Evolutionary conservation across 2,329 filamentous ascomycete genomes (phyloP).

Genomic region (Calonectria leucothoes): DNA sequence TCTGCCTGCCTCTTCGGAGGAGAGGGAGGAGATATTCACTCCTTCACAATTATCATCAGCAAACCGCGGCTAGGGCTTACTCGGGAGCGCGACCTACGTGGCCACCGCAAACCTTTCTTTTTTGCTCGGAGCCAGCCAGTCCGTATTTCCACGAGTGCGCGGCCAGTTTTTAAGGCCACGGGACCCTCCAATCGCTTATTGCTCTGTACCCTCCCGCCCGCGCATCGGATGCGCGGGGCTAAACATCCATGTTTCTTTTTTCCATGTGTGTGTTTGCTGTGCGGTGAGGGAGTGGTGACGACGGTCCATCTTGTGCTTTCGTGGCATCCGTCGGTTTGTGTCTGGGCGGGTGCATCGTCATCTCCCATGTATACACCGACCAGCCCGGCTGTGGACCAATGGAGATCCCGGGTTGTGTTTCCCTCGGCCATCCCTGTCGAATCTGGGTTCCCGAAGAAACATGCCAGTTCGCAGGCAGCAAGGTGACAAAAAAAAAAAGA

Average conservation of each 20-base stretch:
- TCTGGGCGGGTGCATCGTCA: conserved; percentile 7
- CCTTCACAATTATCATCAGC: not conserved
- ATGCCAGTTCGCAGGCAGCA: conserved; percentile 15
- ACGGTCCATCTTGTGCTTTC: not conserved
- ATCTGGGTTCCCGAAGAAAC: conserved; percentile 30
- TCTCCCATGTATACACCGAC: conserved; percentile 7
- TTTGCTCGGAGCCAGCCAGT: not conserved
- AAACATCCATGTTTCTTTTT: conserved; percentile 8
- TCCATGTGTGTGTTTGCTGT: too few relatives aligned
- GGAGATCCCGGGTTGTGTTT: not conserved
- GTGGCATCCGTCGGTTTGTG: not conserved
- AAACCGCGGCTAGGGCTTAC: not conserved
- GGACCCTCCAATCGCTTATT: not conserved
- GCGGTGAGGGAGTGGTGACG: not conserved
- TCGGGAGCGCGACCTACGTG: not conserved
- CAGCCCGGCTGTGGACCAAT: conserved; percentile 20
- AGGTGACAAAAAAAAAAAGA: not conserved
- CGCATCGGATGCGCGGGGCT: not conserved
- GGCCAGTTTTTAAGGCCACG: not conserved
- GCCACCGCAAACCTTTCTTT: not conserved
- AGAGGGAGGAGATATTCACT: not conserved
- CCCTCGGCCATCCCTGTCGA: conserved; percentile 20
- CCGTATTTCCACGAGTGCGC: not conserved
- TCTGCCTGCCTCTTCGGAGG: too few relatives aligned
- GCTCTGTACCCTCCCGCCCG: not conserved